Conservation (phyloP, 768 basidiomycete genomes). For the Pisolithus microcarpus region DNA sequence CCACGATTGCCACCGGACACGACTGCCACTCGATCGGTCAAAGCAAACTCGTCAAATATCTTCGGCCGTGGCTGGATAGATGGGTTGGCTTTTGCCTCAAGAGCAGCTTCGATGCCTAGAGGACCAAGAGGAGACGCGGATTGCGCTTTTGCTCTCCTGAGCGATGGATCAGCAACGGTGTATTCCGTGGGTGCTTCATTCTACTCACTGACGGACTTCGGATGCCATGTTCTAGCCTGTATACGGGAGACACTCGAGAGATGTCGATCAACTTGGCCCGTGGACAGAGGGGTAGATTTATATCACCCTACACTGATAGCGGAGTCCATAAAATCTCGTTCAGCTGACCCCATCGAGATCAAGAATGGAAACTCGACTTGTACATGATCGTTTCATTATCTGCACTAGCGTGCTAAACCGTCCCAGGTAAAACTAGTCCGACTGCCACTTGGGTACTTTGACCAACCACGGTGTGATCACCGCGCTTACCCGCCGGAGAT, state of each 20-base stretch:
- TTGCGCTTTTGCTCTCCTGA: slow-evolving; percentile 25
- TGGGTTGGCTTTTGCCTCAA: slow-evolving; percentile 34
- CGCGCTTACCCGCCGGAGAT: slow-evolving; percentile 45
- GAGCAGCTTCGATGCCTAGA: slow-evolving; percentile 56
- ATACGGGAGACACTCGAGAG: neutral
- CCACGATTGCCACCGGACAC: slow-evolving; percentile 63
- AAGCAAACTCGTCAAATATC: slow-evolving; percentile 53
- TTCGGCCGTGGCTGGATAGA: slow-evolving; percentile 34
- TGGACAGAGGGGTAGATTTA: neutral
- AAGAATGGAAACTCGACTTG: no score
- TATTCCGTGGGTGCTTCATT: neutral
- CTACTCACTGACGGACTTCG: neutral
- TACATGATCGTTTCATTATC: neutral
- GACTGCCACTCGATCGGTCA: slow-evolving; percentile 50
- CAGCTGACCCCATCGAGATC: neutral
- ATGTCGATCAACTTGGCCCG: no score
- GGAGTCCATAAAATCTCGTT: neutral
- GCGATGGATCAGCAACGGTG: neutral
- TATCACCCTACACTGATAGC: neutral
- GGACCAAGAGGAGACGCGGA: slow-evolving; percentile 51
- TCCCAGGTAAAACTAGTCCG: neutral
- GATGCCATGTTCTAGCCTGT: neutral
- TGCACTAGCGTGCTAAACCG: neutral
- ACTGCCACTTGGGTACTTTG: slow-evolving; percentile 35
- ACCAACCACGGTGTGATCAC: slow-evolving; percentile 49